Evolutionary conservation across 1,284 basidiomycete genomes (phyloP), one percentile per base, ranked within the genome.

Genomic region (Ganoderma lingzhi): DNA sequence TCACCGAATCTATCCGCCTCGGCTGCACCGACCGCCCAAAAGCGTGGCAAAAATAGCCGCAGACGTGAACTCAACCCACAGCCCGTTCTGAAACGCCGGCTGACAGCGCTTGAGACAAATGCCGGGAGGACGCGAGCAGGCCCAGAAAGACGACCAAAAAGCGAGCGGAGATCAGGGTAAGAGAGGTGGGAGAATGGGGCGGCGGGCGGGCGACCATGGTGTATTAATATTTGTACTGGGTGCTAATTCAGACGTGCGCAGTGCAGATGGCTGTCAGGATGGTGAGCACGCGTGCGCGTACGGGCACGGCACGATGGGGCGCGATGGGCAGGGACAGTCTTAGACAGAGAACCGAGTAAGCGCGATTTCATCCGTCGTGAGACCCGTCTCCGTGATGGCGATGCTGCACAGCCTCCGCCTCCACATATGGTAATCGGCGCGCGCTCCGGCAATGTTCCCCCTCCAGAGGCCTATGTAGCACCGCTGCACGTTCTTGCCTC

Each of bases 1-100:
- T 44, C n/a, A 61, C 23, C 59, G 59, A 61, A 51, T 51, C 58
- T 59, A 35, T 30, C 37, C 37, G 37, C 59, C 37, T 42, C 59
- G 59, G 39, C 59, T 42, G 37, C 30, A 19, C 19, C 35, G 39
- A 59, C 56, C 19, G 56, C 35, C 28, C 15, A 19, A 17, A n/a
- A 61, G 28, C 59, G 59, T 61, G 41, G 59, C 39, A 61, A 44
- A 41, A 61, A 60, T 60, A 60, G 58, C n/a, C 51, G 58, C n/a
- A 41, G 41, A 60, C 39, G 39, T 28, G 19, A 59, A 61, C 23
- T 30, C 32, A 59, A 61, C 23, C 53, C 32, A 17, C 35, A 59
- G 56, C 19, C 56, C 6, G 35, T 37, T 59, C 56, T 39, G 56
- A 39, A 59, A 37, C 56, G 56, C 35, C 19, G 56, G 56, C 56